Evolutionary conservation across 352 stramenopile species (phyloP).

Genomic region (Phytopythium montanum): DNA sequence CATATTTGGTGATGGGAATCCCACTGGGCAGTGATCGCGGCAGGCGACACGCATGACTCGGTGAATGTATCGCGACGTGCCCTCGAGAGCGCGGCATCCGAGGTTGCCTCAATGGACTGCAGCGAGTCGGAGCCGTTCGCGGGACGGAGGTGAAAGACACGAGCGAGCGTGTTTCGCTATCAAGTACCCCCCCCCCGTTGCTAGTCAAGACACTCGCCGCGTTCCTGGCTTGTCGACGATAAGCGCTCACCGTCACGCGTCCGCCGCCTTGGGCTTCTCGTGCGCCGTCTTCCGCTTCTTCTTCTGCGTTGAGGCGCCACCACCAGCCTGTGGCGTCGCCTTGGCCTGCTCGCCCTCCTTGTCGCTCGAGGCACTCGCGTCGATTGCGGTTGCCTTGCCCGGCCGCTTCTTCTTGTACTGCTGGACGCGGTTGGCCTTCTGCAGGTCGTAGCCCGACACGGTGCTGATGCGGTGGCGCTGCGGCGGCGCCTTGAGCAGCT

Average conservation of each 20-base stretch:
- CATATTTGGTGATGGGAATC: too few species aligned
- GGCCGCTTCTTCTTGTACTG: slow-evolving; percentile 49
- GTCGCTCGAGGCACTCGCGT: background rate
- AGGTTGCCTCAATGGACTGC: too few species aligned
- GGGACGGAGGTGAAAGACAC: too few species aligned
- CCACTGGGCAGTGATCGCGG: too few species aligned
- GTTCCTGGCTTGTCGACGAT: background rate
- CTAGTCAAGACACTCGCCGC: background rate
- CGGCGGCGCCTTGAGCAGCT: slow-evolving; percentile 76
- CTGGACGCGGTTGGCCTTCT: slow-evolving; percentile 69
- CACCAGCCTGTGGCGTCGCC: background rate
- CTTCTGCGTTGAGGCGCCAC: background rate
- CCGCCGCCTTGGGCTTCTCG: slow-evolving; percentile 2
- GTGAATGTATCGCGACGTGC: too few species aligned
- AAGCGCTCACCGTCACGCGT: background rate
- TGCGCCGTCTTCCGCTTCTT: background rate
- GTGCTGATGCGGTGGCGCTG: slow-evolving; percentile 78
- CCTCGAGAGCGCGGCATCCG: too few species aligned
- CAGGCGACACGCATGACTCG: too few species aligned
- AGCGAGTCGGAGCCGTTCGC: too few species aligned
- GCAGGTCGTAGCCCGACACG: slow-evolving; percentile 84
- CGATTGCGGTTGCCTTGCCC: background rate
- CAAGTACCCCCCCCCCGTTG: too few species aligned
- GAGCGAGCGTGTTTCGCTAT: too few species aligned
- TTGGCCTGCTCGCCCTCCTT: background rate